Evolutionary conservation across 1,139 yeast genomes (phyloP), one percentile per base, ranked within the genome.

Genomic region (Diutina mesorugosa): DNA sequence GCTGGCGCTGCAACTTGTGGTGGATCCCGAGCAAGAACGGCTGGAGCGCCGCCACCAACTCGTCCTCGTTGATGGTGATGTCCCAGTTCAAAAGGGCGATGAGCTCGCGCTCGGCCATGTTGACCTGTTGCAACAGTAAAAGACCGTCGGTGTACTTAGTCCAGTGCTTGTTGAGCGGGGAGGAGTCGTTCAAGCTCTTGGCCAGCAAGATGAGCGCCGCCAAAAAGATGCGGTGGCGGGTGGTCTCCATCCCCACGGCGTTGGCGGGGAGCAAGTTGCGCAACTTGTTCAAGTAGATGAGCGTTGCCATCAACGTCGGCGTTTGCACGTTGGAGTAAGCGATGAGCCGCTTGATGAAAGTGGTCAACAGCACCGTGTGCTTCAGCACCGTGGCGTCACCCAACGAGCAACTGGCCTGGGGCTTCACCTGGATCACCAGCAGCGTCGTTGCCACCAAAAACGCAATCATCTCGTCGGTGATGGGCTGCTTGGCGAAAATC

Each of bases 101-200:
- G 62, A 93, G 76, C 71, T 93, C 98, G 62, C 90, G 78, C 72
- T 93, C 99, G 66, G 95, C 89, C 67, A 90, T 83, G 70, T 93
- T 93, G 58, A 93, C 91, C 66, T 93, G 98, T 35, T 78, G 78
- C 55, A 87, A 73, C 30, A 83, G 69, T 62, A 93, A 79, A 58
- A 93, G 74, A 1, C 97, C 97, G 67, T 85, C 83, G 14, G 98
- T 90, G 73, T 90, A 91, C 59, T 81, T 79, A 16, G 96, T 86
- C 99, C 99, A 93, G 74, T 91, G 97, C 72, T 87, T 90, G 72
- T 93, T 93, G 69, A 91, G 80, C 55, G 98, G 99, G 18, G 95
- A 85, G 3, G 96, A 85, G 72, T 93, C 99, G 70, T 93, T 93
- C 61, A 91, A 79, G 61, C 85, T 85, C 72, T 93, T 93, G 29